A percentile compares a stretch with the other conserved stretches of the same genome.
phyloP scores from a whole-genome alignment of 768 basidiomycete genomes.

The Candolleomyces efflorescens region DNA sequence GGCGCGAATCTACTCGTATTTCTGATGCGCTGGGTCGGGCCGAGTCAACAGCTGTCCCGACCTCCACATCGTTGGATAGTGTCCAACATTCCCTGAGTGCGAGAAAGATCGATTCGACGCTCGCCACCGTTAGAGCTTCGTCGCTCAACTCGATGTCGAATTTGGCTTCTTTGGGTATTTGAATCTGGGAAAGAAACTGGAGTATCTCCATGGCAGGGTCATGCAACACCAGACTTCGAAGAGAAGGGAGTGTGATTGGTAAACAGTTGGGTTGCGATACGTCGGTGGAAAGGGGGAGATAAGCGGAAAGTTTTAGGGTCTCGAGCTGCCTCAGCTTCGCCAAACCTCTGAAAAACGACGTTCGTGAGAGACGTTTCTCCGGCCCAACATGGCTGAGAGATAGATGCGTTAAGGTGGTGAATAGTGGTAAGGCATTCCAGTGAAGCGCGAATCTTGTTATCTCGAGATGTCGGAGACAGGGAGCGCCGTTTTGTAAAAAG shows the following conservation, averaged over 20 bases:
- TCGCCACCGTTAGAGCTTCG: too few species aligned
- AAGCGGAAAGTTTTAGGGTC: background rate
- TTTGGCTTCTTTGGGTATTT: background rate
- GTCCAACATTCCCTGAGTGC: too few species aligned
- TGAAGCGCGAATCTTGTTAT: background rate
- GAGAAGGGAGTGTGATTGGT: background rate
- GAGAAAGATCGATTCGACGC: too few species aligned
- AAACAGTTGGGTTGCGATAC: background rate
- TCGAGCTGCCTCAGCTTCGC: background rate
- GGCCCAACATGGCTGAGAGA: background rate
- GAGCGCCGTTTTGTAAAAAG: background rate
- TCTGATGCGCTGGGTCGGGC: too few species aligned
- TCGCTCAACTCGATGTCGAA: too few species aligned
- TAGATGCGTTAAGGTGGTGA: background rate
- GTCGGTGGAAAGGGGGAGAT: background rate
- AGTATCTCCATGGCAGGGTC: background rate
- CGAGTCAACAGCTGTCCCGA: too few species aligned
- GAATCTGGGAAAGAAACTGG: background rate
- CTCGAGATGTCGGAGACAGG: background rate
- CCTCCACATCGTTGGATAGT: too few species aligned
- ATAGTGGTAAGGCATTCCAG: background rate
- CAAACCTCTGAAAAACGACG: background rate
- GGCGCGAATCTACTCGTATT: too few species aligned
- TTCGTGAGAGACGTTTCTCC: background rate
- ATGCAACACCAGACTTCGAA: background rate